These are phyloP conservation scores for Eucalyptus curtisii DNA, from an alignment of 345 rosid genomes.

Conservation along the genomic window DNA sequence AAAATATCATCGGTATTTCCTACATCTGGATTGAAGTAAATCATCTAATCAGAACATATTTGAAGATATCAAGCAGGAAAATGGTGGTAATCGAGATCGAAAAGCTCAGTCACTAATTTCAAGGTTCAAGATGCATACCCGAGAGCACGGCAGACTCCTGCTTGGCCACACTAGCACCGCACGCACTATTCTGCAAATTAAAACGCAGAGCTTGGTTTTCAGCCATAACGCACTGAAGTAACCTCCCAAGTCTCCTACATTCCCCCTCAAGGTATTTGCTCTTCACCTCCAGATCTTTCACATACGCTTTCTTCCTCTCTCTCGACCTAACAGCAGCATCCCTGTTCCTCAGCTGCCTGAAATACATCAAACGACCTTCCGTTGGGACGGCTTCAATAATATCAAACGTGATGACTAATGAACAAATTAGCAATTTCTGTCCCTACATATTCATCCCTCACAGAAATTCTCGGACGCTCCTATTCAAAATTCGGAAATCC, in stretches of 20 bases:
- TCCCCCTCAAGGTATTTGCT: constrained; percentile 75
- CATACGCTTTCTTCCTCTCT: constrained; percentile 77
- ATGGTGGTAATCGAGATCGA: not conserved
- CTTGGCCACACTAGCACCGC: constrained; percentile 57
- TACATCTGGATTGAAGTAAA: not conserved
- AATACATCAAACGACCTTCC: not conserved
- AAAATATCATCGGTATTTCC: not conserved
- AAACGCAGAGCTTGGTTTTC: constrained; percentile 77
- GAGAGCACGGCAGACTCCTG: constrained; percentile 99
- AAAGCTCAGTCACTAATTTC: not conserved
- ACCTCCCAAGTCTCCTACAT: constrained; percentile 63
- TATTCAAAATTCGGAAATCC: not conserved
- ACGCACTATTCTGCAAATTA: constrained; percentile 37
- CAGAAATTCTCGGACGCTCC: not conserved
- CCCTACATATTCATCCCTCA: not conserved
- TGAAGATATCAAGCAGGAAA: not conserved
- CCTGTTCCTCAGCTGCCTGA: constrained; percentile 79
- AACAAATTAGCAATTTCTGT: not conserved
- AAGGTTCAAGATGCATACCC: constrained; percentile 36
- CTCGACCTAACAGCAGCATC: constrained; percentile 82
- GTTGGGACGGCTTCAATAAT: not conserved
- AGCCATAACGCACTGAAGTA: constrained; percentile 60
- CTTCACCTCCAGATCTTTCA: constrained; percentile 72
- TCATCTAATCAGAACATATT: not conserved
- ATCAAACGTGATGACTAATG: not conserved